A percentile compares a stretch with the other conserved stretches of the same genome.
Evolutionary conservation across 768 basidiomycete species (phyloP).

Genomic region (Termitomyces bulborhizus): DNA sequence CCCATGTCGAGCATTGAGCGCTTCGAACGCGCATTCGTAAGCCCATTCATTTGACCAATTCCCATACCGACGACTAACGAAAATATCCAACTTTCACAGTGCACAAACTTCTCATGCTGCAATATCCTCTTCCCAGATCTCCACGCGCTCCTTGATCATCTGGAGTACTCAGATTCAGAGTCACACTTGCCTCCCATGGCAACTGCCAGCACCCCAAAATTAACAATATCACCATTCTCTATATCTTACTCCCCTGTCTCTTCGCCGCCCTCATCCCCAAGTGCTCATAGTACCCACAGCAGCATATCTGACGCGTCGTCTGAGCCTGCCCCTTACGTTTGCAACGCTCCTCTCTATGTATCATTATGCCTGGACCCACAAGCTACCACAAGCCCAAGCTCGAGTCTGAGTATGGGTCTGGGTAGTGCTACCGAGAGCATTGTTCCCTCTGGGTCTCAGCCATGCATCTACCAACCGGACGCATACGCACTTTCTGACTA

Average conservation of each 20-base stretch:
- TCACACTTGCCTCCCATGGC: slow-evolving; percentile 6
- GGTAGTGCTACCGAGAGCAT: too few relatives aligned
- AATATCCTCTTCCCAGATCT: slow-evolving; percentile 33
- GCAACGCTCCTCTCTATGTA: neutral
- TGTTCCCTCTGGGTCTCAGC: neutral
- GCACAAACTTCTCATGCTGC: slow-evolving; percentile 38
- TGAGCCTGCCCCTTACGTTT: too few relatives aligned
- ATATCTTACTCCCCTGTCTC: neutral
- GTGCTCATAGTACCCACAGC: neutral
- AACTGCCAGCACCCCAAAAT: neutral
- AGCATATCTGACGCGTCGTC: neutral
- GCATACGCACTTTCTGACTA: slow-evolving; percentile 11
- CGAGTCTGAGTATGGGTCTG: too few relatives aligned
- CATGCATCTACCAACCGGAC: slow-evolving; percentile 6
- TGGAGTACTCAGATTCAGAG: slow-evolving; percentile 17
- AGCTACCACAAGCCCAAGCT: too few relatives aligned
- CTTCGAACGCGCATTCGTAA: slow-evolving; percentile 15
- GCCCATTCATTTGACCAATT: neutral
- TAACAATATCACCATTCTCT: neutral
- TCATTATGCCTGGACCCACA: neutral
- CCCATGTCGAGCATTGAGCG: slow-evolving; percentile 9
- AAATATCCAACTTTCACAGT: slow-evolving; percentile 2
- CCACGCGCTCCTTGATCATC: slow-evolving; percentile 42
- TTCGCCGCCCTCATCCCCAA: neutral
- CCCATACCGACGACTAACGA: neutral